A percentile compares a stretch with the other conserved stretches of the same genome.
phyloP scores from a whole-genome alignment of 2,329 filamentous ascomycete genomes.

The Ceratocystis eucalypticola region DNA sequence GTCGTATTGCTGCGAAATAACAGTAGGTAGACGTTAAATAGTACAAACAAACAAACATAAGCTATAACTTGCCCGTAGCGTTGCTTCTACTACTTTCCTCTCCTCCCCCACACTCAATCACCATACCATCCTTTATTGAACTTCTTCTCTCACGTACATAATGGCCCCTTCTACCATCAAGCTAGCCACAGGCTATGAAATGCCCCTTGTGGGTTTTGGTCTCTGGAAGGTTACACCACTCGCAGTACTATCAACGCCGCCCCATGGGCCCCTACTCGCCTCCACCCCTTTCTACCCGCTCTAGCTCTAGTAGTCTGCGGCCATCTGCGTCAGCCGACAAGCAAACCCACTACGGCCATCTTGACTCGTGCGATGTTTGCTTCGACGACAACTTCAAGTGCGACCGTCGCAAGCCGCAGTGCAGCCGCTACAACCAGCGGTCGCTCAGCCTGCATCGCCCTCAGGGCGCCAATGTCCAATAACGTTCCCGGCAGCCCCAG shows the following conservation, averaged over 20 bases:
- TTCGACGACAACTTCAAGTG: neutral
- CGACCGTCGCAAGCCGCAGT: constrained; percentile 1
- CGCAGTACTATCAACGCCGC: neutral
- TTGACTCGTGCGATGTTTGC: constrained; percentile 4
- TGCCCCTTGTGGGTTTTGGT: too few species aligned
- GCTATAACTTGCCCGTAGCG: constrained; percentile 21
- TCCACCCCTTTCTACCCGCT: constrained; percentile 2
- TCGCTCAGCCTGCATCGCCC: neutral
- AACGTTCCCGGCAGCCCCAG: neutral
- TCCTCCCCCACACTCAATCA: neutral
- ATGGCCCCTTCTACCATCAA: too few species aligned
- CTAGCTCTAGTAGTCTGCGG: constrained; percentile 3
- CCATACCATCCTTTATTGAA: neutral
- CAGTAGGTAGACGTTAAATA: too few species aligned
- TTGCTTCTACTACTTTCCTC: constrained; percentile 18
- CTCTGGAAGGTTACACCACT: too few species aligned
- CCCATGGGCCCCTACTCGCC: neutral
- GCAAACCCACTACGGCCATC: neutral
- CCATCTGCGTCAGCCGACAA: neutral
- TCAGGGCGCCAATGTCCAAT: neutral
- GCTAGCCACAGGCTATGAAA: too few species aligned
- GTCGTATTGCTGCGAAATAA: too few species aligned
- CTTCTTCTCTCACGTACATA: neutral
- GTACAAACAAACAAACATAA: too few species aligned
- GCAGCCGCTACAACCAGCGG: constrained; percentile 5